Base-by-base conservation (phyloP, 2,329 filamentous ascomycete genomes). In the Blastomyces parvus region DNA sequence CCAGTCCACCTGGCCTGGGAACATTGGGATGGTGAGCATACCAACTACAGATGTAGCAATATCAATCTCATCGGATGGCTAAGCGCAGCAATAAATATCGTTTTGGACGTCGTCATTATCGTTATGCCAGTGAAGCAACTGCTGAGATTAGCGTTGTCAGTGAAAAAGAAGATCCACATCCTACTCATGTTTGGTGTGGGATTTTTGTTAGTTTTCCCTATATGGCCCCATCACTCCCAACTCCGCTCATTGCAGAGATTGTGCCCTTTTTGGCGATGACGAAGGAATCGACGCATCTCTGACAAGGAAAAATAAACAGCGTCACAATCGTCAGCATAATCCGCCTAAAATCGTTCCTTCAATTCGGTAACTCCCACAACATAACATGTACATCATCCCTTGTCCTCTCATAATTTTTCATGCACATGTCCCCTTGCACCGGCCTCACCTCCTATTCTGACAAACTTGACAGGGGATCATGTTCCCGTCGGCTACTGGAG, bases 1-100 rank as follows among this genome's bases (percentile, higher is more conserved):
- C 72, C 72, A 2, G 55, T 73, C 55, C 66, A 66, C 1, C 70
- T 67, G 52, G 61, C 67, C 3, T 74, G 72, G 72, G 68, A 73
- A 50, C 33, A 42, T 25, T 59, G 56, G 56, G 56, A 44, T 22
- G 56, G 38, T 14, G 56, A 59, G 44, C 56, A 59, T 59, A 11
- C 25, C 25, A 8, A 27, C 7, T 38, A 22, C 7, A 59, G n/a
- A 44, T 59, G 56, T 38, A 44, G 36, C 56, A 59, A 59, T 44
- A 59, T 59, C 56, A 59, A 59, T 36, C 56, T 59, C n/a, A 59
- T 59, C n/a, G 38, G 38, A 5, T 59, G 56, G 56, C 17, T 44
- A 14, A 44, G 38, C 38, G 36, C 56, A 25, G 56, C 56, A 2
- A 19, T 59, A 42, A 42, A 59, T 44, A 59, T 59, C 19, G 38